phyloP scores from a whole-genome alignment of 352 stramenopile genomes.

The Phytophthora capsici region DNA sequence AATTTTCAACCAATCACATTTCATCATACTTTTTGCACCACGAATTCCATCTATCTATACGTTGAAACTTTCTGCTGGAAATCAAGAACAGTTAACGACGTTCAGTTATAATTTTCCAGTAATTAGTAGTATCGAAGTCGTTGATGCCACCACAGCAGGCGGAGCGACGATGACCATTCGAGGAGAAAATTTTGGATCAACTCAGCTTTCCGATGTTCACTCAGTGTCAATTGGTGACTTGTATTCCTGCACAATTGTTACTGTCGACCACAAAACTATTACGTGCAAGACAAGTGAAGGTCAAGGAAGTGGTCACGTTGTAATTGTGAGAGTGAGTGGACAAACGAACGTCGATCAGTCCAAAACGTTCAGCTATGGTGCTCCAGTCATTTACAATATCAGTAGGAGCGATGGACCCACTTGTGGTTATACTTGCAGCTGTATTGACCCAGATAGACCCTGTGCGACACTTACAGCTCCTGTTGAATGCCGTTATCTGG shows the following conservation, averaged over 20 bases:
- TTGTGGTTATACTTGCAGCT: conserved; percentile 59
- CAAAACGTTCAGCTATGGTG: conserved; percentile 49
- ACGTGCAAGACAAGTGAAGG: conserved; percentile 48
- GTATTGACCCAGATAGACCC: conserved; percentile 39
- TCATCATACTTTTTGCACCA: too few relatives aligned
- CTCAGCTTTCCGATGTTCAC: conserved; percentile 44
- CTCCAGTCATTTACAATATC: conserved; percentile 47
- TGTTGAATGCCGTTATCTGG: conserved; percentile 45
- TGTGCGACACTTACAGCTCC: conserved; percentile 52
- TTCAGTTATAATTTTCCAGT: conserved; percentile 65
- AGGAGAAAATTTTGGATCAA: conserved; percentile 59
- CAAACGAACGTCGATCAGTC: conserved; percentile 34
- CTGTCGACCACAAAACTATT: conserved; percentile 43
- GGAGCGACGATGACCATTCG: conserved; percentile 53
- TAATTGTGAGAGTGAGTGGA: conserved; percentile 49
- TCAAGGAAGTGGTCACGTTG: conserved; percentile 42
- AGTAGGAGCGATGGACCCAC: conserved; percentile 53
- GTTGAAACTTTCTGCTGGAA: conserved; percentile 46
- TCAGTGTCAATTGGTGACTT: conserved; percentile 34
- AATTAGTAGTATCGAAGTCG: conserved; percentile 42
- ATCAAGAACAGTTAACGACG: conserved; percentile 40
- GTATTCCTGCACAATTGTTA: conserved; percentile 46
- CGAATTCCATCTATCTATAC: too few relatives aligned
- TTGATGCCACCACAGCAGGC: conserved; percentile 45
- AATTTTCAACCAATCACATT: too few relatives aligned